phyloP scores from a whole-genome alignment of 257 asterid species.

The Leonotis leonurus region DNA sequence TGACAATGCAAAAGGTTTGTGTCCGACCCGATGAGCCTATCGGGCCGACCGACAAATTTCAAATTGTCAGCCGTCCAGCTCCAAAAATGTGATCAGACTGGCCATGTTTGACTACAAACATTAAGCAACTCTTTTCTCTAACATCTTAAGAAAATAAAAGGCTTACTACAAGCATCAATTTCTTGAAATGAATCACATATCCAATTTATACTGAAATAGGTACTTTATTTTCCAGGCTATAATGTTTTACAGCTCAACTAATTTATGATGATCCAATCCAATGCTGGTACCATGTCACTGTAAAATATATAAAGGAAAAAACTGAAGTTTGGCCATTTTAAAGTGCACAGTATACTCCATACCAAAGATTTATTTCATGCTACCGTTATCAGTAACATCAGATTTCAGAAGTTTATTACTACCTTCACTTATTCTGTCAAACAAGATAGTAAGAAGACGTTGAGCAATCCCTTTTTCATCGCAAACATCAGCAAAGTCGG shows the following conservation, averaged over 20 bases:
- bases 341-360: conserved; percentile 13
- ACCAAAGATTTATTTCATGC: conserved; percentile 6
- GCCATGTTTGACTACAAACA: no score
- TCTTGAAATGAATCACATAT: background rate
- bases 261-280: background rate
- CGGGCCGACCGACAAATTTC: no score
- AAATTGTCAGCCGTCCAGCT: no score
- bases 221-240: background rate
- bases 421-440: conserved; percentile 10
- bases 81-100: no score
- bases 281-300: background rate
- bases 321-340: background rate
- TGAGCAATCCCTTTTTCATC: background rate
- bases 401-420: conserved; percentile 8
- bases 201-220: background rate
- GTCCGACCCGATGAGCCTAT: no score
- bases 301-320: conserved; percentile 2
- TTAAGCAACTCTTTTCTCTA: background rate
- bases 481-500: background rate
- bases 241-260: conserved; percentile 11
- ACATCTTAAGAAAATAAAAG: no score
- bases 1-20: no score
- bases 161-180: no score
- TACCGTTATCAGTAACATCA: background rate
- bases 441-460: background rate